Conservation (phyloP, 257 asterid genomes). For the Solanum chmielewskii region DNA sequence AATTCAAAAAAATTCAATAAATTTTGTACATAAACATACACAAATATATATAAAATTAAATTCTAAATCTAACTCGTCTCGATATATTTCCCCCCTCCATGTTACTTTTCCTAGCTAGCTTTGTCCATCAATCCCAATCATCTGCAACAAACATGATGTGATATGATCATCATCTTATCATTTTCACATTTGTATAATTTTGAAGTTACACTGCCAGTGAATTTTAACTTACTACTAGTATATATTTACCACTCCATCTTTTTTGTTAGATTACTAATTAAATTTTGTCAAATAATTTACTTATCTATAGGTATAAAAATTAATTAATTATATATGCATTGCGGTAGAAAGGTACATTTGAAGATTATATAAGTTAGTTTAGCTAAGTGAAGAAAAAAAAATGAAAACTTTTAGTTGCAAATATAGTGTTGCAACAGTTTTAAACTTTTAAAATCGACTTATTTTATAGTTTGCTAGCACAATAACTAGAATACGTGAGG, state of each 20-base stretch:
- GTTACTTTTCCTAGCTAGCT: not conserved
- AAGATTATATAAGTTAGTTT: not conserved
- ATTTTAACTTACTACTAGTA: not conserved
- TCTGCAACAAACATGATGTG: not conserved
- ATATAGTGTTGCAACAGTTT: not conserved
- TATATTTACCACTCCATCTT: not conserved
- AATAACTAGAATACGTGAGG: not conserved
- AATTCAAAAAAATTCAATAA: not conserved
- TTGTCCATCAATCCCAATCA: not conserved
- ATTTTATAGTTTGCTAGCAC: not conserved
- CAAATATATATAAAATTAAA: not conserved
- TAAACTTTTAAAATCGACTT: not conserved
- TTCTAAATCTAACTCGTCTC: not conserved
- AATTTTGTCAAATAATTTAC: not conserved
- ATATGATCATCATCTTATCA: not conserved
- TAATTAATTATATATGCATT: not conserved
- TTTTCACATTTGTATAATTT: not conserved
- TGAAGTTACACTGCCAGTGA: not conserved
- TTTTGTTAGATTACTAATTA: not conserved
- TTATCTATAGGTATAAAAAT: not conserved
- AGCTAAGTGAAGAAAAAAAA: not conserved
- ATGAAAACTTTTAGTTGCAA: not conserved
- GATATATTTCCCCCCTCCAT: not conserved
- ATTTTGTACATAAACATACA: not conserved
- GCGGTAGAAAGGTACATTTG: not conserved